Evolutionary conservation across 257 asterid species (phyloP).

Genomic region (Vinca minor): DNA sequence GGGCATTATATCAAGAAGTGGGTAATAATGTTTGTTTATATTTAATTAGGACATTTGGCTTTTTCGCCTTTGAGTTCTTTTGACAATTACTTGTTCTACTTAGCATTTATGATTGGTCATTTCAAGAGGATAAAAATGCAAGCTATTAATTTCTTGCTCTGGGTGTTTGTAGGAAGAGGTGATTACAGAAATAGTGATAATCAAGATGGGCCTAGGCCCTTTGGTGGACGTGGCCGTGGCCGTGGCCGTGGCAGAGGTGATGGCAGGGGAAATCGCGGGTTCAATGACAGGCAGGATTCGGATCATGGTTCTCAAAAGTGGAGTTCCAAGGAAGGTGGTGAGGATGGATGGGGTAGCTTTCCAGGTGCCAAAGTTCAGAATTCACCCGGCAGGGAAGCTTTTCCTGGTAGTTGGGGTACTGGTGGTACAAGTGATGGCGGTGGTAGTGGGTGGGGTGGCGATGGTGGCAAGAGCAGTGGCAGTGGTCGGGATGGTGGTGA

Average conservation of each 20-base stretch:
- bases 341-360: constrained; percentile 41
- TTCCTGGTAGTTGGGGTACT: constrained; percentile 43
- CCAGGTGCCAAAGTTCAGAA: constrained; percentile 52
- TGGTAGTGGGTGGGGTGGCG: constrained; percentile 18
- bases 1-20: neutral
- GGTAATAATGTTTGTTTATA: neutral
- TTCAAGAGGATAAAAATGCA: no score
- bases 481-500: neutral
- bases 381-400: constrained; percentile 12
- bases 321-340: constrained; percentile 55
- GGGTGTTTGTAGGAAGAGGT: constrained; percentile 51
- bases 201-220: constrained; percentile 55
- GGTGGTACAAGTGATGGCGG: constrained; percentile 13
- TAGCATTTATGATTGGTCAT: no score
- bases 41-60: neutral
- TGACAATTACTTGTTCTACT: neutral
- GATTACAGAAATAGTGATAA: constrained; percentile 55
- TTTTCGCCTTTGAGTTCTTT: neutral
- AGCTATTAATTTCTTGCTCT: neutral
- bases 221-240: constrained; percentile 40
- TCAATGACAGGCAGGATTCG: constrained; percentile 44
- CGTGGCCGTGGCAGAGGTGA: constrained; percentile 44
- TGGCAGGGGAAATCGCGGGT: constrained; percentile 33
- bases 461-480: no score
- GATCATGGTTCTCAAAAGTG: constrained; percentile 49